Conservation (phyloP, 495 filamentous ascomycete species). For the Aspergillus steynii region DNA sequence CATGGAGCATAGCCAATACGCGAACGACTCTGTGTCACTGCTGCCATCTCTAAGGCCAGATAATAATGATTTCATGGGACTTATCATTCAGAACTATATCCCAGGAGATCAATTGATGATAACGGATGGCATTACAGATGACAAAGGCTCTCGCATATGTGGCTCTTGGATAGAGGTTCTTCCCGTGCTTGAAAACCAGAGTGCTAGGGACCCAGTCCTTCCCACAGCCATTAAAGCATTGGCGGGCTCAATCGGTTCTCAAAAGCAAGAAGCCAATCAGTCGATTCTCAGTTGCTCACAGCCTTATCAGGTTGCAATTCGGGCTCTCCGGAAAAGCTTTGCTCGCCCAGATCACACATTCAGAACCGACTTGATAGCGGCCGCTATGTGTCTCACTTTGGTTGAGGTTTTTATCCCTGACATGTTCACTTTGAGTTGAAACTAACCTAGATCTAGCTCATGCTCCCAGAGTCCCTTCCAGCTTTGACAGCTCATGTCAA, state of each 20-base stretch:
- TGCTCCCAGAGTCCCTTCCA: constrained; percentile 24
- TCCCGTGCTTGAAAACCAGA: constrained; percentile 21
- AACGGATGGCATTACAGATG: neutral
- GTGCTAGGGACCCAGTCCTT: constrained; percentile 15
- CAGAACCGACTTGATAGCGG: constrained; percentile 23
- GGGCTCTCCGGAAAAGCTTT: constrained; percentile 24
- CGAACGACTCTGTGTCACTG: no score
- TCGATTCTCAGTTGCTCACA: constrained; percentile 17
- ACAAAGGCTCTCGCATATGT: constrained; percentile 32
- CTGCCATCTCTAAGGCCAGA: no score
- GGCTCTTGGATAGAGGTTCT: constrained; percentile 42
- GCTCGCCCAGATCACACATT: constrained; percentile 10
- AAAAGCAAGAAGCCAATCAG: constrained; percentile 9
- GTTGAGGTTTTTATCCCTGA: constrained; percentile 20
- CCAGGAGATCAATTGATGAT: constrained; percentile 9
- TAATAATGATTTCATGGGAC: no score
- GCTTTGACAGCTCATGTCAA: constrained; percentile 31
- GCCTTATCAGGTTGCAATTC: constrained; percentile 29
- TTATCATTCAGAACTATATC: constrained; percentile 17
- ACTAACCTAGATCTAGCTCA: constrained; percentile 18
- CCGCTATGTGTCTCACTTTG: constrained; percentile 39
- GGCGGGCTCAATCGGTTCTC: constrained; percentile 24
- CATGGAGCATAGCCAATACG: neutral
- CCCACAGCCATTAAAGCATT: constrained; percentile 31
- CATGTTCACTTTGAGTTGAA: neutral